Evolutionary conservation across 495 filamentous ascomycete genomes (phyloP).

Genomic region (Xylaria intraflava): DNA sequence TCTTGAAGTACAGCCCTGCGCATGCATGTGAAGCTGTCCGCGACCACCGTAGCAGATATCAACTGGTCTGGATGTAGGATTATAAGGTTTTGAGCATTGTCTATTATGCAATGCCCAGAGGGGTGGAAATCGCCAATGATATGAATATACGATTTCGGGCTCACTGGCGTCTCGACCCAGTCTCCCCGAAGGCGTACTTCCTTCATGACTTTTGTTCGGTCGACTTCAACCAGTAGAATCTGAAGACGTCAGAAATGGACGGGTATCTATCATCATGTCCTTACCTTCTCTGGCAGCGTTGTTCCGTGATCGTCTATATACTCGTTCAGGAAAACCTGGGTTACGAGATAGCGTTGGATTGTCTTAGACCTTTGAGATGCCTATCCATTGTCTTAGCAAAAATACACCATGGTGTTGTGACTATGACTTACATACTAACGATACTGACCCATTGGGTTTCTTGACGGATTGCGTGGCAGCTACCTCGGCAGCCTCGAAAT

Average conservation of each 20-base stretch:
- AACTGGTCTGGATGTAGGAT: slow-evolving; percentile 95
- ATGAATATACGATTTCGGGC: slow-evolving; percentile 69
- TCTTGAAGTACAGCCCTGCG: slow-evolving; percentile 89
- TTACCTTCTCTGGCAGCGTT: slow-evolving; percentile 64
- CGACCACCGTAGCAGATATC: slow-evolving; percentile 86
- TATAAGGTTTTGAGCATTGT: slow-evolving; percentile 74
- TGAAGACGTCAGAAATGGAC: slow-evolving; percentile 29
- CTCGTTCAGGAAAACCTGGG: slow-evolving; percentile 57
- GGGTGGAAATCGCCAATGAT: slow-evolving; percentile 72
- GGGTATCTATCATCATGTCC: slow-evolving; percentile 2
- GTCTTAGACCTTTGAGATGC: slow-evolving; percentile 52
- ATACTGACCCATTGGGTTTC: slow-evolving; percentile 13
- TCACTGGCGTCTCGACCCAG: slow-evolving; percentile 74
- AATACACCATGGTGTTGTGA: slow-evolving; percentile 17
- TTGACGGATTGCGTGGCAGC: slow-evolving; percentile 45
- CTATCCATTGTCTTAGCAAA: slow-evolving; percentile 44
- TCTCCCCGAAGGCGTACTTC: slow-evolving; percentile 73
- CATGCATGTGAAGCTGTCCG: slow-evolving; percentile 84
- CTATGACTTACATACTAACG: slow-evolving; percentile 46
- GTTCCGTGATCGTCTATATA: slow-evolving; percentile 58
- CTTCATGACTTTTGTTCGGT: slow-evolving; percentile 57
- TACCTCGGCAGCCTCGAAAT: slow-evolving; percentile 58
- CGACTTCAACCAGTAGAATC: slow-evolving; percentile 71
- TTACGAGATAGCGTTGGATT: slow-evolving; percentile 78
- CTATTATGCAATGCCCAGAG: slow-evolving; percentile 60